phyloP scores from a whole-genome alignment of 257 asterid species.

The Capsicum rhomboideum region DNA sequence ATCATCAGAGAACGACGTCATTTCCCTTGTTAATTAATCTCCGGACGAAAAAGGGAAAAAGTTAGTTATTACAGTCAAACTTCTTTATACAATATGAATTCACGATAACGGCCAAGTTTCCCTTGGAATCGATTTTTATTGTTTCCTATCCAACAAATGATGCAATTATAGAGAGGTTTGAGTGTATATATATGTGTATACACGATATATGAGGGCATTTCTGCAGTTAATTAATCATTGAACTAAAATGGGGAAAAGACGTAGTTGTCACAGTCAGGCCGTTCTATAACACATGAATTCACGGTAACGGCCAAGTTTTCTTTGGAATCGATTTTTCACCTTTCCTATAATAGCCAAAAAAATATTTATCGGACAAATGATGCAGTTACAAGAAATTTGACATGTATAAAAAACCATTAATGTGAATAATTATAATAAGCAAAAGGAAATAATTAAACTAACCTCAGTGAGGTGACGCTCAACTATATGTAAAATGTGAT shows the following conservation, averaged over 20 bases:
- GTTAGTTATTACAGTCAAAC: not conserved
- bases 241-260: no score
- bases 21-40: no score
- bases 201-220: no score
- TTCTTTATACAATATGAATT: not conserved
- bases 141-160: not conserved
- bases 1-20: not conserved
- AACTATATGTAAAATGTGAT: not conserved
- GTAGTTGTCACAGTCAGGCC: no score
- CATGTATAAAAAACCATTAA: not conserved
- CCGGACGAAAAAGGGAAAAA: not conserved
- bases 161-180: not conserved
- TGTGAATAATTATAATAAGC: not conserved
- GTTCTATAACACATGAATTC: no score
- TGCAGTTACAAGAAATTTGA: not conserved
- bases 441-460: not conserved
- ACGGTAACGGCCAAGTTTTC: no score
- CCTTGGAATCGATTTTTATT: no score
- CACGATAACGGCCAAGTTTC: not conserved
- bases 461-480: not conserved
- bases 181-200: no score
- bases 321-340: no score
- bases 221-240: no score
- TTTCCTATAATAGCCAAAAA: no score
- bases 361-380: not conserved